Base-by-base conservation (phyloP, 345 rosid species). In the Boechera retrofracta region DNA sequence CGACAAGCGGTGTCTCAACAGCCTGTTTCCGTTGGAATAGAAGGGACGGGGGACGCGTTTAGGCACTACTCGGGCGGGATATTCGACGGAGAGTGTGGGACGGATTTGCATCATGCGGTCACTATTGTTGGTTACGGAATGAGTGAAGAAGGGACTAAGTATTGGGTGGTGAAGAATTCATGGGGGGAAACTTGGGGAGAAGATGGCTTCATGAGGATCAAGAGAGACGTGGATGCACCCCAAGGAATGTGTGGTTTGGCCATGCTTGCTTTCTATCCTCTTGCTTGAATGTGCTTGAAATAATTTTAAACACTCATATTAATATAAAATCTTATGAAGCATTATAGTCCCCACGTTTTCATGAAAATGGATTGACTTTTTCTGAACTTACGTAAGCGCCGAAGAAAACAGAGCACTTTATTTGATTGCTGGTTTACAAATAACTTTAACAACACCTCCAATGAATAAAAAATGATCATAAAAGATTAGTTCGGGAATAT, bases 121-220 rank as follows among this genome's bases (percentile, higher is more conserved):
- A 58, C 83, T 0, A 61, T 81, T 32, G 83, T 87, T 26, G 87
- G 87, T 18, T 87, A 84, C 31, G 88, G 91, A n/a, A 69, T 16
- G 8, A 73, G 35, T 33, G 47, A 29, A 6, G 86, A 80, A 4
- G 74, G 83, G 6, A 61, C 10, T 9, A 71, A 84, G 51, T 85
- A 82, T 38, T 85, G 90, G 91, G 6, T 87, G 33, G 31, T 86
- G 26, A 88, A 82, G 67, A 89, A 89, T 38, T 89, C 92, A 3
- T 87, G 90, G 94, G 90, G 88, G 0, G 0, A 12, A 18, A 59
- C 18, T 1, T 86, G 87, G 90, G 91, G 89, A 6, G 89, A 85
- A 62, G 9, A 45, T 24, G 92, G 89, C 29, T 85, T 80, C 52
- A 78, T 86, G 77, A 86, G 83, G 74, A 80, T 89, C 54, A 68